phyloP scores from a whole-genome alignment of 345 rosid species.

The Excoecaria cochinchinensis region DNA sequence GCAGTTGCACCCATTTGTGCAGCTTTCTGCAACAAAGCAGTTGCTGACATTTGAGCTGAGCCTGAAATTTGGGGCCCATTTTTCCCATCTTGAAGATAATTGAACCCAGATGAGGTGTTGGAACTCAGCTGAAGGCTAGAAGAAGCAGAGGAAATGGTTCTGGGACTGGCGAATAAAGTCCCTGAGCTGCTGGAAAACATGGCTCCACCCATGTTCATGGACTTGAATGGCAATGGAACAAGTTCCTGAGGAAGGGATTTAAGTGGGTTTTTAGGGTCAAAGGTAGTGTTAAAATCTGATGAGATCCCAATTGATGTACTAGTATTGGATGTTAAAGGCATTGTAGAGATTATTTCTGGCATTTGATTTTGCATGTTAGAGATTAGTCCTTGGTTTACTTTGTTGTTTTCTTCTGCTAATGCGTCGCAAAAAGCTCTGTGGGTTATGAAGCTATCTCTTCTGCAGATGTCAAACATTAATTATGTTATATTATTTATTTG shows the following conservation, averaged over 20 bases:
- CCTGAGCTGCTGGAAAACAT: conserved; percentile 59
- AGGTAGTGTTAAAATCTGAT: conserved; percentile 35
- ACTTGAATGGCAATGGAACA: conserved; percentile 50
- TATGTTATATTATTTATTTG: too few relatives aligned
- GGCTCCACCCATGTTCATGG: conserved; percentile 45
- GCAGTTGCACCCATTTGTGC: conserved; percentile 76
- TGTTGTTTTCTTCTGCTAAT: conserved; percentile 67
- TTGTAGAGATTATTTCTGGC: conserved; percentile 43
- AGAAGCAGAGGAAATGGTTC: conserved; percentile 44
- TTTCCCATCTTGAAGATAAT: conserved; percentile 48
- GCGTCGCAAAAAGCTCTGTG: conserved; percentile 80
- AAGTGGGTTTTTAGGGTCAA: conserved; percentile 50
- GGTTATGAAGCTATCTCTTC: conserved; percentile 68
- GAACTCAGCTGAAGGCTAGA: conserved; percentile 63
- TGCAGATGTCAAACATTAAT: conserved; percentile 21
- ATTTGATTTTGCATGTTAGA: conserved; percentile 38
- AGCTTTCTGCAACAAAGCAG: conserved; percentile 63
- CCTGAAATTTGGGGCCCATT: conserved; percentile 35
- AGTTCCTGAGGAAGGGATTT: conserved; percentile 53
- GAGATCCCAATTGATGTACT: conserved; percentile 30
- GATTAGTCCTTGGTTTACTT: conserved; percentile 57
- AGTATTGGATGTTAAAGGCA: conserved; percentile 25
- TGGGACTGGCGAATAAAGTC: conserved; percentile 43
- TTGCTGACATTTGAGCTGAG: conserved; percentile 62
- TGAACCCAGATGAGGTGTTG: conserved; percentile 40